Evolutionary conservation across 345 rosid species (phyloP).

Genomic region (Schrenkiella parvula): DNA sequence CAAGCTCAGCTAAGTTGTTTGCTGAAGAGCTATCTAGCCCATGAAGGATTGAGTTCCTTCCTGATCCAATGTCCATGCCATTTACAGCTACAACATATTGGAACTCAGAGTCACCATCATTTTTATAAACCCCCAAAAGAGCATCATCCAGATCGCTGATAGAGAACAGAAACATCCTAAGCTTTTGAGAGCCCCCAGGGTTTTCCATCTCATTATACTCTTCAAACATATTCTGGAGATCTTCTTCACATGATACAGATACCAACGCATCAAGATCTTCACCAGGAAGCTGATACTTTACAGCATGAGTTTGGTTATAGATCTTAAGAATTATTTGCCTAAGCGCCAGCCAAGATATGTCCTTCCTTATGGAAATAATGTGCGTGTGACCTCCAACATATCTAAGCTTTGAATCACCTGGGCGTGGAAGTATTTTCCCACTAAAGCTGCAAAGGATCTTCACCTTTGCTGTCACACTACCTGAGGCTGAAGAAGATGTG

Average conservation of each 20-base stretch:
- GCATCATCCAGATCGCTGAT: conserved; percentile 61
- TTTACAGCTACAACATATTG: conserved; percentile 73
- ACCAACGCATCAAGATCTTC: conserved; percentile 94
- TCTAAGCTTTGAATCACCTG: conserved; percentile 85
- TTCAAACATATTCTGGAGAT: conserved; percentile 87
- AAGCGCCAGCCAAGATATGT: conserved; percentile 62
- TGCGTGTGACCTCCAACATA: conserved; percentile 91
- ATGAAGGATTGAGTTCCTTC: conserved; percentile 40
- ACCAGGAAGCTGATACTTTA: conserved; percentile 94
- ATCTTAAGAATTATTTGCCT: conserved; percentile 56
- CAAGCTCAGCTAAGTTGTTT: conserved; percentile 53
- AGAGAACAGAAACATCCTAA: conserved; percentile 73
- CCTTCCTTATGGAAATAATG: conserved; percentile 56
- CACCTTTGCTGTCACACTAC: conserved; percentile 43
- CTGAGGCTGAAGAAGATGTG: conserved; percentile 44
- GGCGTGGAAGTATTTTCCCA: conserved; percentile 82
- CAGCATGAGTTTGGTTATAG: conserved; percentile 55
- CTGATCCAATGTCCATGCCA: conserved; percentile 61
- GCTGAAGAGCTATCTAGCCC: conserved; percentile 50
- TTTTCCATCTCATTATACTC: conserved; percentile 62
- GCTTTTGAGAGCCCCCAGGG: conserved; percentile 54
- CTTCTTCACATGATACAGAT: conserved; percentile 86
- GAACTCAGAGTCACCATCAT: conserved; percentile 58
- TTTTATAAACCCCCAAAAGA: conserved; percentile 48
- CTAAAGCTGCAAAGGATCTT: conserved; percentile 89